Percentiles rank a stretch among this genome's conserved stretches.
Conservation (phyloP, 2,329 filamentous ascomycete species). For the Aschersonia sp. region DNA sequence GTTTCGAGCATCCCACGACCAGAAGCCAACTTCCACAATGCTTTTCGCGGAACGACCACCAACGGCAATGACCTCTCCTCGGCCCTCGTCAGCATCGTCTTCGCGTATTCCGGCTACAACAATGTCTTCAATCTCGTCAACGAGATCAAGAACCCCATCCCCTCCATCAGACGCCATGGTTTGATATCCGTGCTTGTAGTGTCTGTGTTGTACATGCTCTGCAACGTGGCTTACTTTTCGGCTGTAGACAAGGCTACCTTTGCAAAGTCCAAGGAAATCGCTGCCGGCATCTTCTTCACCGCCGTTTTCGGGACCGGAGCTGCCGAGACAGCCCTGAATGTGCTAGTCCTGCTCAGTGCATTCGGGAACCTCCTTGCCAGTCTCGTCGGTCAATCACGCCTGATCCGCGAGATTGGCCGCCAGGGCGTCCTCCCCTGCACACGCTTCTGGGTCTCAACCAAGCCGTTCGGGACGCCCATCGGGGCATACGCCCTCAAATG, state of each 20-base stretch:
- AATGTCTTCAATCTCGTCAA: slow-evolving; percentile 50
- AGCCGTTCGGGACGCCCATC: slow-evolving; percentile 47
- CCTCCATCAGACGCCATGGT: slow-evolving; percentile 31
- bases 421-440: slow-evolving; percentile 49
- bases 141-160: slow-evolving; percentile 34
- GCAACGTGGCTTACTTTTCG: slow-evolving; percentile 47
- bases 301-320: slow-evolving; percentile 36
- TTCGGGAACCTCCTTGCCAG: slow-evolving; percentile 46
- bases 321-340: slow-evolving; percentile 38
- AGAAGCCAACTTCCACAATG: slow-evolving; percentile 18
- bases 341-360: slow-evolving; percentile 40
- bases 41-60: slow-evolving; percentile 18
- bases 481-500: slow-evolving; percentile 46
- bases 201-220: slow-evolving; percentile 39
- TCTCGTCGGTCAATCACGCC: slow-evolving; percentile 36
- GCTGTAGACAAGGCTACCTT: slow-evolving; percentile 18
- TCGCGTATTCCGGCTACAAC: slow-evolving; percentile 40
- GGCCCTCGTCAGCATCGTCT: slow-evolving; percentile 43
- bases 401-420: slow-evolving; percentile 45
- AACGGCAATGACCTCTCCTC: slow-evolving; percentile 23
- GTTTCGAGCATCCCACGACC: slow-evolving; percentile 16
- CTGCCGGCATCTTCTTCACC: slow-evolving; percentile 43
- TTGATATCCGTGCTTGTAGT: slow-evolving; percentile 35
- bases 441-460: slow-evolving; percentile 46
- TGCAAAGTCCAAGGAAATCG: slow-evolving; percentile 25